These are phyloP conservation scores for Canavalia ensiformis DNA, from an alignment of 306 rosid species.

Conservation along the genomic window DNA sequence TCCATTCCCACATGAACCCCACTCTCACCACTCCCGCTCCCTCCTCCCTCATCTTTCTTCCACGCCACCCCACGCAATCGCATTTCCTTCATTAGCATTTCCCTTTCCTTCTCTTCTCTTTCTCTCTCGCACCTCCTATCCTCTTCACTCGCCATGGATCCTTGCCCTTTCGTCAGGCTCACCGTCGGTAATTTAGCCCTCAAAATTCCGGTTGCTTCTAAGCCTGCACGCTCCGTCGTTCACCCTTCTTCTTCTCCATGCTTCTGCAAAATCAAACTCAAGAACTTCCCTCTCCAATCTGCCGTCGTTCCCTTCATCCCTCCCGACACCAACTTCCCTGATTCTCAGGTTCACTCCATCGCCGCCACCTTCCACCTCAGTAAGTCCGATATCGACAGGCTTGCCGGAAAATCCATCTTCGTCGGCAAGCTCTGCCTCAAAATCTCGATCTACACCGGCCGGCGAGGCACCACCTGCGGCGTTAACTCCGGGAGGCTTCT, in stretches of 20 bases:
- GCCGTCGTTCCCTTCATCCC: constrained; percentile 71
- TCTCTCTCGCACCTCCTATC: neutral
- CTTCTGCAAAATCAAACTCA: constrained; percentile 77
- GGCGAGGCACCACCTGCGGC: constrained; percentile 72
- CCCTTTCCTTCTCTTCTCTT: too few relatives aligned
- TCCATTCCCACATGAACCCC: neutral
- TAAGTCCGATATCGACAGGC: constrained; percentile 64
- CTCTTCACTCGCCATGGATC: constrained; percentile 63
- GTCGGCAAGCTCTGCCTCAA: constrained; percentile 55
- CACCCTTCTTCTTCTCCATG: constrained; percentile 84
- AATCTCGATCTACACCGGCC: constrained; percentile 72
- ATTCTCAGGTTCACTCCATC: constrained; percentile 48
- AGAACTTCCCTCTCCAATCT: constrained; percentile 66
- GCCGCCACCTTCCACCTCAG: constrained; percentile 79
- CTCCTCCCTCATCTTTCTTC: neutral
- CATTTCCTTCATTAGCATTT: constrained; percentile 17
- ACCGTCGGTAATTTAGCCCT: constrained; percentile 77
- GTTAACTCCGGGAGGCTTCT: constrained; percentile 67
- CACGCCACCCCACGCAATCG: neutral
- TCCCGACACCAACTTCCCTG: constrained; percentile 54
- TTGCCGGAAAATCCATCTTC: constrained; percentile 60
- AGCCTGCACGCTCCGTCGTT: constrained; percentile 73
- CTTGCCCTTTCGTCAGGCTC: constrained; percentile 77
- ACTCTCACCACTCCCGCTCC: neutral
- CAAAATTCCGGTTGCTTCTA: constrained; percentile 79